Evolutionary conservation across 2,329 filamentous ascomycete species (phyloP).

Genomic region (Aspergillus sp.): DNA sequence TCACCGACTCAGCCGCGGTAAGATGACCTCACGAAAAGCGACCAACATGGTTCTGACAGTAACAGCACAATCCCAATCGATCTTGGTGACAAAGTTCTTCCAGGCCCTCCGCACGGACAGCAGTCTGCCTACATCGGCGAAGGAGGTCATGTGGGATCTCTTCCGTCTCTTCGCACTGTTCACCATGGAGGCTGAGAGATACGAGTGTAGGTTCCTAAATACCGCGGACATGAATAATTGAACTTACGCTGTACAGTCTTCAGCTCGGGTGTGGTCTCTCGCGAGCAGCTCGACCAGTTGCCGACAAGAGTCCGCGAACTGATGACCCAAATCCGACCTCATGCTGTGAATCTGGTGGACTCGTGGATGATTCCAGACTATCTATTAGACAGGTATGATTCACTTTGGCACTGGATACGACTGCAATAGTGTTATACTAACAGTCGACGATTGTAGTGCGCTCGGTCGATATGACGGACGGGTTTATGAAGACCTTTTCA

Average conservation of each 20-base stretch:
- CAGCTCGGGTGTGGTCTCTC: neutral
- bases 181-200: slow-evolving; percentile 46
- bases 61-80: slow-evolving; percentile 48
- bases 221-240: neutral
- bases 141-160: slow-evolving; percentile 38
- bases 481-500: slow-evolving; percentile 54
- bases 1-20: slow-evolving; percentile 29
- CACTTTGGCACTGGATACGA: slow-evolving; percentile 33
- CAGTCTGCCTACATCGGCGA: slow-evolving; percentile 27
- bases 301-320: slow-evolving; percentile 36
- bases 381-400: slow-evolving; percentile 41
- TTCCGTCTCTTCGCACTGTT: slow-evolving; percentile 51
- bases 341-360: slow-evolving; percentile 53
- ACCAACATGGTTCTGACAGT: neutral
- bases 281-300: neutral
- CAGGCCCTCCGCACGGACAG: slow-evolving; percentile 31
- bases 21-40: neutral
- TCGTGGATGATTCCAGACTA: slow-evolving; percentile 55
- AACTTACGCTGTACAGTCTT: neutral
- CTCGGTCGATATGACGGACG: slow-evolving; percentile 52
- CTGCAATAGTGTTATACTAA: neutral
- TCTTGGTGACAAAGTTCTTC: slow-evolving; percentile 50
- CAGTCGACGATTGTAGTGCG: neutral
- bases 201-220: slow-evolving; percentile 18
- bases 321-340: slow-evolving; percentile 50